These are phyloP conservation scores for Gossypium ekmanianum DNA, from an alignment of 345 rosid species.

Conservation along the genomic window DNA sequence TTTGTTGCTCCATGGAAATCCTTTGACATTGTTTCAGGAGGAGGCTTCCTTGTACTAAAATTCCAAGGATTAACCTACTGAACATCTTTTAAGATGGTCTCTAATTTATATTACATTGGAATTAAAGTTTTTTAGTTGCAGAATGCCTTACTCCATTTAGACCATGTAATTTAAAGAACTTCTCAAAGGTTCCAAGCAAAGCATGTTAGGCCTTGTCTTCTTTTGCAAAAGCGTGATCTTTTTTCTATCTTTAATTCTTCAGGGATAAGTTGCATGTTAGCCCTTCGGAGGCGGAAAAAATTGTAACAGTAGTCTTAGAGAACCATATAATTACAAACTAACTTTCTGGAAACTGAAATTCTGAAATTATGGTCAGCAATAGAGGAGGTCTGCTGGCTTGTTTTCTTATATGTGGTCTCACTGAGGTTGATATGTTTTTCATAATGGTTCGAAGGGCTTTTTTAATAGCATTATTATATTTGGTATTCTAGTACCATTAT, in stretches of 20 bases:
- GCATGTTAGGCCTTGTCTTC: not conserved
- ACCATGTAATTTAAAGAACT: not conserved
- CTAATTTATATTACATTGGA: not conserved
- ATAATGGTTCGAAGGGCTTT: not conserved
- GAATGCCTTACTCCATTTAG: not conserved
- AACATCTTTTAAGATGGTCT: not conserved
- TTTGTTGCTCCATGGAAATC: not conserved
- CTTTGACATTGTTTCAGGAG: not conserved
- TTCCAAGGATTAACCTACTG: not conserved
- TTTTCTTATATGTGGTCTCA: not conserved
- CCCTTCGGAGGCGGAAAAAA: not conserved
- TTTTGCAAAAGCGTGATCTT: not conserved
- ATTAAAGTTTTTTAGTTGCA: not conserved
- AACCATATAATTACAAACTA: not conserved
- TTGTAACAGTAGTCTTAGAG: not conserved
- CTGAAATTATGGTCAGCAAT: not conserved
- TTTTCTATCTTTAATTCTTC: not conserved
- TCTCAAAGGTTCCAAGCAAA: not conserved
- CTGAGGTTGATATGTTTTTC: not conserved
- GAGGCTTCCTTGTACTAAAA: not conserved
- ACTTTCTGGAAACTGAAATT: not conserved
- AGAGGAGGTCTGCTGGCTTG: not conserved
- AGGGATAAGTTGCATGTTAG: not conserved
- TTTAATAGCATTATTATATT: not conserved
- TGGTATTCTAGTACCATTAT: not conserved